These are phyloP conservation scores for Penicillium dipodomyicola DNA, from an alignment of 495 filamentous ascomycete genomes.

Conservation along the genomic window DNA sequence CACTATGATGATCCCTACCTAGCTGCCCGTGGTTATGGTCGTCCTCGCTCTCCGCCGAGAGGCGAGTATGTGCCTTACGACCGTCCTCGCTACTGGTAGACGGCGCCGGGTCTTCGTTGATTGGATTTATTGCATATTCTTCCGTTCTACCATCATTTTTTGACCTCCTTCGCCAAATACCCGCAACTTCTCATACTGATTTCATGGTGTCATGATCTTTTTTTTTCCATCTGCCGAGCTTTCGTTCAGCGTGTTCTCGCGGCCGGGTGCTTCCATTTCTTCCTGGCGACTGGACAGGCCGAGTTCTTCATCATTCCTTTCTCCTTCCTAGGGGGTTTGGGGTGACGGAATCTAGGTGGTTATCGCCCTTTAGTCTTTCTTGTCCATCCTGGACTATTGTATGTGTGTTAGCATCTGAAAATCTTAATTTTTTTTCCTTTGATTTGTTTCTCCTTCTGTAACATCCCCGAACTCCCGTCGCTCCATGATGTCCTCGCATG, in stretches of 20 bases:
- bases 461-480: neutral
- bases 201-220: slow-evolving; percentile 25
- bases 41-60: slow-evolving; percentile 44
- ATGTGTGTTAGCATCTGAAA: slow-evolving; percentile 8
- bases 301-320: slow-evolving; percentile 3
- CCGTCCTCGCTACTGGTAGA: slow-evolving; percentile 49
- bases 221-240: slow-evolving; percentile 20
- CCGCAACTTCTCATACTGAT: slow-evolving; percentile 28
- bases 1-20: slow-evolving; percentile 50
- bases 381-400: neutral
- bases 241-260: slow-evolving; percentile 17
- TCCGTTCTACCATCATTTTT: slow-evolving; percentile 10
- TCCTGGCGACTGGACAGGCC: slow-evolving; percentile 7
- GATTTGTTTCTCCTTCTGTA: neutral
- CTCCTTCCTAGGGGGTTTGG: neutral
- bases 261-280: slow-evolving; percentile 1
- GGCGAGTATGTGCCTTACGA: slow-evolving; percentile 46
- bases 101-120: slow-evolving; percentile 6
- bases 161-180: slow-evolving; percentile 22
- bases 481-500: neutral
- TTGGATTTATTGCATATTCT: slow-evolving; percentile 19
- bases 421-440: neutral
- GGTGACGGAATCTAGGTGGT: neutral
- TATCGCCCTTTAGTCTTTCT: neutral
- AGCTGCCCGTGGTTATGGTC: slow-evolving; percentile 42